Base-by-base conservation (phyloP, 768 basidiomycete genomes). In the Boletus sp. region DNA sequence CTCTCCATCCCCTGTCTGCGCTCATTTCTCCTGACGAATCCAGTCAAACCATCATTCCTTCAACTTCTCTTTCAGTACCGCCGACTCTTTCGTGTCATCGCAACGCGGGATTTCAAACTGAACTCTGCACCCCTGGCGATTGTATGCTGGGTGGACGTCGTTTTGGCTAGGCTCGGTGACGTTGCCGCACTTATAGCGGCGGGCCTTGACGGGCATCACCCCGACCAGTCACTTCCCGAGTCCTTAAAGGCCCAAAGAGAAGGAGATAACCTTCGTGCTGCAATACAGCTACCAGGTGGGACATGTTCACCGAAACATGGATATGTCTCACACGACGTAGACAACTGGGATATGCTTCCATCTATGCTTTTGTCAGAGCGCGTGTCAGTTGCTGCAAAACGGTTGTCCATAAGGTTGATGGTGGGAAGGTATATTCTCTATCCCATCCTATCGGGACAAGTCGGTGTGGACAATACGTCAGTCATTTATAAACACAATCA, bases 211-310 rank as follows among this genome's bases (percentile, higher is more conserved):
- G 14, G 38, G 30, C 41, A 44, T 29, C 47, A 52, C 21, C 49
- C 54, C 6, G 57, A 61, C 10, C 34, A 52, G 19, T 56, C 55
- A 39, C 59, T 65, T 37, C 56, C 56, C 52, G 65, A 65, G 52
- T 75, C 55, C 54, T 64, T 76, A 62, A 67, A 55, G 56, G 55
- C 46, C n/a, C 80, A 80, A 49, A 73, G 72, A 52, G 76, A 80
- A 38, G 75, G 82, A 17, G 79, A 83, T 54, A 70, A 68, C 51
- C 64, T 88, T 30, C 75, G 77, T 38, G 86, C 85, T 38, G 83
- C 85, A 5, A 71, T 78, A 23, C 87, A 90, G 58, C 70, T 91
- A n/a, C 88, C 89, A 54, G 77, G 88, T 84, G 68, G 56, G 61
- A 51, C 40, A 14, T 11, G 9, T 47, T 29, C 32, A 8, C 32